Evolutionary conservation across 768 basidiomycete genomes (phyloP), one percentile per base, ranked within the genome.

Genomic region (Strobilomyces dryophilus): DNA sequence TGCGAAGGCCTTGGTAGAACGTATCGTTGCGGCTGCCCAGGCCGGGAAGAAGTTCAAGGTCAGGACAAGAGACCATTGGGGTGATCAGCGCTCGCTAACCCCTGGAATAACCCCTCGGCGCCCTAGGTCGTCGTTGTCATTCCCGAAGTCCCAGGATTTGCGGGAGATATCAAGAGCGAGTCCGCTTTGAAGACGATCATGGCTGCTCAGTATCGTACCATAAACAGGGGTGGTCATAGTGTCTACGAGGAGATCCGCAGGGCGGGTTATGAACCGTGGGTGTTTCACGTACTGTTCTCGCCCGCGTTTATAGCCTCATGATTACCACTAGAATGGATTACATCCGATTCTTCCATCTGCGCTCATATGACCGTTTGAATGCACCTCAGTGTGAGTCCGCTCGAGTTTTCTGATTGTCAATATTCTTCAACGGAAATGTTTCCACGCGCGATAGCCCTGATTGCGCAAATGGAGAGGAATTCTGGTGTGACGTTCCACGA

Each of bases 91-190:
- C 29, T 20, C 24, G 21, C 49, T 51, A 11, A 52, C 42, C n/a
- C n/a, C 20, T n/a, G 20, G 11, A 45, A 39, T 24, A 26, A 24
- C 15, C 20, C 8, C 24, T 35, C 3, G 14, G 45, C 11, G 20
- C 27, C 42, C 2, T 58, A 93, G 89, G 89, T 97, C 48, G 75
- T 95, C 46, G 81, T 98, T 14, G 72, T 87, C 18, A 87, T 98
- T 47, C 95, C 95, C 0, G 94, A 95, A 66, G 78, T 97, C 2
- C 95, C 95, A 14, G 94, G 87, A 1, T 97, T 98, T 68, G 77
- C 92, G 1, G 88, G 95, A 3, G 83, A 92, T 66, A 77, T 97
- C 66, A 88, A 84, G 73, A 73, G 70, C 44, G 83, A 81, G 53
- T 65, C 69, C 0, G 71, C 85, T 1, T 60, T 92, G 51, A 84